These are phyloP conservation scores for Rossbeevera mucosa DNA, from an alignment of 768 basidiomycete genomes.

Conservation along the genomic window DNA sequence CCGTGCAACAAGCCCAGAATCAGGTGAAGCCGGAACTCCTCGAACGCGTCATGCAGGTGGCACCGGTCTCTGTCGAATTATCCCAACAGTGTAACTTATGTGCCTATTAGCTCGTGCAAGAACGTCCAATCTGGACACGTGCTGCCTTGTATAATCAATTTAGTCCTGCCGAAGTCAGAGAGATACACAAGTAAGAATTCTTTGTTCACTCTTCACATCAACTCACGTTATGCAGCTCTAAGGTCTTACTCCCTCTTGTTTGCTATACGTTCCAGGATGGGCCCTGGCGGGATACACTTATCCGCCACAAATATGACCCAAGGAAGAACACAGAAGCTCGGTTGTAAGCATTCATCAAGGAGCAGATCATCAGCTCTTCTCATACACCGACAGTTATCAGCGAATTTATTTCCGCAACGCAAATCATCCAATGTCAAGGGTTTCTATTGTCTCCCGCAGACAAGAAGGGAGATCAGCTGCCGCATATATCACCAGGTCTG, in stretches of 20 bases:
- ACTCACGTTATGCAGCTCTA: constrained; percentile 51
- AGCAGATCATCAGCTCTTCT: not conserved
- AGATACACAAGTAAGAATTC: constrained; percentile 65
- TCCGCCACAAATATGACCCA: constrained; percentile 89
- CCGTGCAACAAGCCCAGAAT: constrained; percentile 56
- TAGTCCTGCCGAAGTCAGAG: constrained; percentile 56
- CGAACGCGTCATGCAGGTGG: constrained; percentile 50
- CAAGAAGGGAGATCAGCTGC: constrained; percentile 38
- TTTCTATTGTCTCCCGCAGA: constrained; percentile 69
- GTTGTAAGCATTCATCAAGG: constrained; percentile 53
- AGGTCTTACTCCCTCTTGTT: constrained; percentile 71
- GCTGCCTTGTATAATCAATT: constrained; percentile 82
- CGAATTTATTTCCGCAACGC: constrained; percentile 86
- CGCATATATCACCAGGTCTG: constrained; percentile 27
- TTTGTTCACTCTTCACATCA: not conserved
- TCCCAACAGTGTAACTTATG: constrained; percentile 8
- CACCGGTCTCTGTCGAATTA: not conserved
- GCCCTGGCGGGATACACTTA: constrained; percentile 86
- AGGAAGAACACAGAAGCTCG: constrained; percentile 65
- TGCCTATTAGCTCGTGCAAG: constrained; percentile 55
- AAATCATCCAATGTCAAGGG: constrained; percentile 72
- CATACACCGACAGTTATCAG: constrained; percentile 68
- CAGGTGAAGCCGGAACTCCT: constrained; percentile 54
- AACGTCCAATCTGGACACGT: constrained; percentile 89
- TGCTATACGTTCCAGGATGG: constrained; percentile 92